Evolutionary conservation across 2,329 filamentous ascomycete genomes (phyloP), one percentile per base, ranked within the genome.

Genomic region (Aspergillus bombycis): DNA sequence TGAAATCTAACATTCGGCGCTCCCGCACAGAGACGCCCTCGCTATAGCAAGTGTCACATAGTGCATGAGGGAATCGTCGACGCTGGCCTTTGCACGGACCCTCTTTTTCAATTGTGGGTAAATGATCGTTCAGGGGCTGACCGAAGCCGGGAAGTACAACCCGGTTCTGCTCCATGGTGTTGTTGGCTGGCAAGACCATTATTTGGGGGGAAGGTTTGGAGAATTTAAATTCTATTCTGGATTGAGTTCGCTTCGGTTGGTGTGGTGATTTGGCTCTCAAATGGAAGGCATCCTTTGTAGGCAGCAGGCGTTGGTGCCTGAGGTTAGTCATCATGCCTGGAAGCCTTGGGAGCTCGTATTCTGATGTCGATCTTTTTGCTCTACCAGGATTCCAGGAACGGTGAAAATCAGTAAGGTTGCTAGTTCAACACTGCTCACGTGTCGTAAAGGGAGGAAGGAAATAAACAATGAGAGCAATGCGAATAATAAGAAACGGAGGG

Each of bases 1-100:
- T 60, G 9, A 60, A 32, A 16, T 60, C 58, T n/a, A 60, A 16
- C 58, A 60, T 60, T 4, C 56, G 56, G 16, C 56, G 56, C n/a
- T 58, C 56, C 26, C 56, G 26, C 23, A 50, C 38, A n/a, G 56
- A 58, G 41, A 58, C 21, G 5, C 56, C 56, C n/a, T 3, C 56
- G n/a, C 43, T 50, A 14, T 50, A 3, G 43, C 56, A 58, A 19
- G 2, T 28, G 43, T 48, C 43, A 12, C 19, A 8, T n/a, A 58
- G 21, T 12, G 41, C 56, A 50, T 58, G 56, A 12, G n/a, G 56
- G 21, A 58, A 58, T 16, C 43, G 56, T 32, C n/a, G 43, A 6
- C 43, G 41, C 19, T 58, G 16, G 28, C 56, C 56, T 26, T 12
- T 46, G 21, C 5, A 23, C 10, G n/a, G 43, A n/a, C 43, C 43